phyloP scores from a whole-genome alignment of 768 basidiomycete species.

The Gyrodon lividus region DNA sequence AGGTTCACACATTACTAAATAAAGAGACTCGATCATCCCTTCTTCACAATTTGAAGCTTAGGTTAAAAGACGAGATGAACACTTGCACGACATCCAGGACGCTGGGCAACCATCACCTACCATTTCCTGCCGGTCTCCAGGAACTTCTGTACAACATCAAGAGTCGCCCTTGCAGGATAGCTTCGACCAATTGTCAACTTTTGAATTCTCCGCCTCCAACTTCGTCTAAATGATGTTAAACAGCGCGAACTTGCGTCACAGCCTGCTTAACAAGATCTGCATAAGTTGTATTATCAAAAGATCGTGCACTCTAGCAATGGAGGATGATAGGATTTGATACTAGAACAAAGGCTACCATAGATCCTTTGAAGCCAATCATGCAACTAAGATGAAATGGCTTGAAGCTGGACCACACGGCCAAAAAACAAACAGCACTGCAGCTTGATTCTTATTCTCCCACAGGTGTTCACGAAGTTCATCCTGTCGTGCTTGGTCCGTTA shows the following conservation, averaged over 20 bases:
- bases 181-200: not conserved
- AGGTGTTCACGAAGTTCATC: constrained; percentile 64
- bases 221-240: not conserved
- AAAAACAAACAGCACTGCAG: constrained; percentile 64
- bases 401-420: constrained; percentile 62
- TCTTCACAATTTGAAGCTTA: too few relatives aligned
- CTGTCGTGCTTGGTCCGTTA: constrained; percentile 68
- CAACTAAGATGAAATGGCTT: constrained; percentile 67
- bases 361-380: constrained; percentile 58
- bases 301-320: not conserved
- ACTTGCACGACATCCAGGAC: too few relatives aligned
- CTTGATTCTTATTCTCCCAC: not conserved
- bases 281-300: not conserved
- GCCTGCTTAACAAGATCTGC: constrained; percentile 33
- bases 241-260: constrained; percentile 33
- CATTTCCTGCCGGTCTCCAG: not conserved
- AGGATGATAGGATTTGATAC: constrained; percentile 51
- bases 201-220: not conserved
- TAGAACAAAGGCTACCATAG: constrained; percentile 60
- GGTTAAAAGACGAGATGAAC: too few relatives aligned
- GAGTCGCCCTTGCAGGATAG: not conserved
- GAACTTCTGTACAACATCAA: not conserved
- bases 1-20: too few relatives aligned
- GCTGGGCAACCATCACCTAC: too few relatives aligned
- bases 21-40: too few relatives aligned